These are phyloP conservation scores for Penicillium chermesinum DNA, from an alignment of 495 filamentous ascomycete species.

Conservation along the genomic window DNA sequence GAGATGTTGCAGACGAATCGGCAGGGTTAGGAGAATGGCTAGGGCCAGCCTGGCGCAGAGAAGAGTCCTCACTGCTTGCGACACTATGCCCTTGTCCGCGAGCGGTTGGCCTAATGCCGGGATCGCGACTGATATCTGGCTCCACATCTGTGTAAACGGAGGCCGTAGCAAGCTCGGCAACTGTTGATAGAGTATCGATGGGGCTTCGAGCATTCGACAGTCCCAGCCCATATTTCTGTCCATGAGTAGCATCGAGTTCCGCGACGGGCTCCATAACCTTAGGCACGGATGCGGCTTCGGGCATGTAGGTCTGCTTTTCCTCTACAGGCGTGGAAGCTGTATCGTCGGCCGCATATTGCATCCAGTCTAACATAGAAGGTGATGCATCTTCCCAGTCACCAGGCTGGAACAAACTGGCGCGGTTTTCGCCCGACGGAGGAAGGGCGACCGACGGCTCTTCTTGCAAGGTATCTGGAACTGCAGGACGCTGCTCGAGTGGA, in stretches of 20 bases:
- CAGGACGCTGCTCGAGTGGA: too few relatives aligned
- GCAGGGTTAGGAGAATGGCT: slow-evolving; percentile 34
- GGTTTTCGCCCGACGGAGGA: not conserved
- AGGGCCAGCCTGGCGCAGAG: slow-evolving; percentile 30
- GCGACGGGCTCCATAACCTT: not conserved
- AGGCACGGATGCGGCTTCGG: slow-evolving; percentile 23
- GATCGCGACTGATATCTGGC: not conserved
- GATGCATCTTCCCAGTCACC: slow-evolving; percentile 53
- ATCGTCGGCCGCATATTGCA: slow-evolving; percentile 44
- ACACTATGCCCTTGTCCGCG: slow-evolving; percentile 56
- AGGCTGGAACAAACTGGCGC: slow-evolving; percentile 41
- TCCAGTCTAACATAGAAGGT: slow-evolving; percentile 52
- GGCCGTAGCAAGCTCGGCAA: slow-evolving; percentile 5
- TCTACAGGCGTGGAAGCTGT: slow-evolving; percentile 19
- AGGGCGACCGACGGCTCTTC: slow-evolving; percentile 34
- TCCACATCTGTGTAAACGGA: slow-evolving; percentile 1
- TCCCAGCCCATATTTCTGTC: slow-evolving; percentile 26
- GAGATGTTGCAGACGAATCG: slow-evolving; percentile 39
- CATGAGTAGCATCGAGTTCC: not conserved
- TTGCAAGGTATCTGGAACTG: slow-evolving; percentile 20
- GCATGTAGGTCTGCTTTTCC: slow-evolving; percentile 9
- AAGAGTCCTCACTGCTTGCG: slow-evolving; percentile 40
- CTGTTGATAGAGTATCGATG: not conserved
- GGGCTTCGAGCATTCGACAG: not conserved
- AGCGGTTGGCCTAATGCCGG: slow-evolving; percentile 42